A percentile compares a stretch with the other conserved stretches of the same genome.
phyloP scores from a whole-genome alignment of 805 yeast species.

The Scheffersomyces coipomensis region DNA sequence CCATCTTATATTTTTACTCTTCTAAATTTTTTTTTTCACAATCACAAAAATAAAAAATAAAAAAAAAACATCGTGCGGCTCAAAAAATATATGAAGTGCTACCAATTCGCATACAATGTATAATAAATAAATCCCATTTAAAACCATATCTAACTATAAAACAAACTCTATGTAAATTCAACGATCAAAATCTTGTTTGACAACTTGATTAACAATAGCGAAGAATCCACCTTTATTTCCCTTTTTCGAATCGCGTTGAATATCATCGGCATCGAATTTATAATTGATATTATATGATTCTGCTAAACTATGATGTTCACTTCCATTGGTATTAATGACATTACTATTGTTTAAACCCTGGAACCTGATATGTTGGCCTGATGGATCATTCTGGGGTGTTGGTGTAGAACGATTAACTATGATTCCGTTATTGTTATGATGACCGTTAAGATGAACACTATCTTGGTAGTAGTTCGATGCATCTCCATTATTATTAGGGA shows the following conservation, averaged over 20 bases:
- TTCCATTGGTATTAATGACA: not conserved
- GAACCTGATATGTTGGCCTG: constrained; percentile 14
- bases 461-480: not conserved
- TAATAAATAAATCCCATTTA: constrained; percentile 1
- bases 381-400: constrained; percentile 9
- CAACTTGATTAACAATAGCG: constrained; percentile 79
- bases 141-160: not conserved
- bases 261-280: constrained; percentile 30
- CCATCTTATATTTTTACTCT: too few relatives aligned
- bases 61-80: constrained; percentile 15
- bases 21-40: too few relatives aligned
- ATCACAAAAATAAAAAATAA: not conserved
- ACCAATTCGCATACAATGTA: too few relatives aligned
- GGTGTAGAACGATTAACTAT: not conserved
- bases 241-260: constrained; percentile 22
- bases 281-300: constrained; percentile 27
- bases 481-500: not conserved
- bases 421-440: not conserved
- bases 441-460: not conserved
- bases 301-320: constrained; percentile 15
- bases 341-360: constrained; percentile 1
- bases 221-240: constrained; percentile 56
- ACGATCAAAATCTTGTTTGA: constrained; percentile 46
- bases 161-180: constrained; percentile 7
- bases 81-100: constrained; percentile 2